Conservation (phyloP, 139 green algal genomes). For the Choricystis sp. region DNA sequence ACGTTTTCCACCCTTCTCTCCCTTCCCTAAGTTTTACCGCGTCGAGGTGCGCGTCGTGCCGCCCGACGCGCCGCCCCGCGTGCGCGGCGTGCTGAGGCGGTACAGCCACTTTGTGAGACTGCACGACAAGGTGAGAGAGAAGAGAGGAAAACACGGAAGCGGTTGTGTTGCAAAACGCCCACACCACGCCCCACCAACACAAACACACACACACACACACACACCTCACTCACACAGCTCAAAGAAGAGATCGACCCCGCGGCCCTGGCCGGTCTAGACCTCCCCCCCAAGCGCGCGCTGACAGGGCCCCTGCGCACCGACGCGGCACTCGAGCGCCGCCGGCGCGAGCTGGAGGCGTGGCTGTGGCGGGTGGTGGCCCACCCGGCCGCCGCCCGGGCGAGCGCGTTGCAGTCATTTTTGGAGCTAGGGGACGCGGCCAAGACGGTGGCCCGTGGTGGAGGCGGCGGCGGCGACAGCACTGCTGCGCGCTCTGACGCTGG, state of each 20-base stretch:
- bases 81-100: slow-evolving; percentile 20
- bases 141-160: not conserved
- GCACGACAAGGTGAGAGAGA: slow-evolving; percentile 11
- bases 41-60: slow-evolving; percentile 25
- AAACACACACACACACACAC: not conserved
- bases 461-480: not conserved
- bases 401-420: slow-evolving; percentile 42
- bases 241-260: slow-evolving; percentile 18
- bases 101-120: slow-evolving; percentile 26
- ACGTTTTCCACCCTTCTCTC: not conserved
- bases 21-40: slow-evolving; percentile 12
- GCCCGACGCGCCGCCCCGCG: slow-evolving; percentile 11
- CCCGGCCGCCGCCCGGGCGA: slow-evolving; percentile 25
- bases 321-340: slow-evolving; percentile 42
- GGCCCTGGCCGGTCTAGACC: slow-evolving; percentile 6
- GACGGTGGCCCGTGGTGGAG: slow-evolving; percentile 1
- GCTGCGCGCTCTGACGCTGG: no score
- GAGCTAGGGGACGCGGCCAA: slow-evolving; percentile 42
- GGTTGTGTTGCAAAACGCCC: no score
- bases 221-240: slow-evolving; percentile 12
- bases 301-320: slow-evolving; percentile 17
- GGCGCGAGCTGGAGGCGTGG: slow-evolving; percentile 51
- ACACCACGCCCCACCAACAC: no score
- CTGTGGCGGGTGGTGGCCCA: slow-evolving; percentile 44
- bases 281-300: slow-evolving; percentile 9